Base-by-base conservation (phyloP, 1,284 basidiomycete genomes). In the Moesziomyces globuligerus region DNA sequence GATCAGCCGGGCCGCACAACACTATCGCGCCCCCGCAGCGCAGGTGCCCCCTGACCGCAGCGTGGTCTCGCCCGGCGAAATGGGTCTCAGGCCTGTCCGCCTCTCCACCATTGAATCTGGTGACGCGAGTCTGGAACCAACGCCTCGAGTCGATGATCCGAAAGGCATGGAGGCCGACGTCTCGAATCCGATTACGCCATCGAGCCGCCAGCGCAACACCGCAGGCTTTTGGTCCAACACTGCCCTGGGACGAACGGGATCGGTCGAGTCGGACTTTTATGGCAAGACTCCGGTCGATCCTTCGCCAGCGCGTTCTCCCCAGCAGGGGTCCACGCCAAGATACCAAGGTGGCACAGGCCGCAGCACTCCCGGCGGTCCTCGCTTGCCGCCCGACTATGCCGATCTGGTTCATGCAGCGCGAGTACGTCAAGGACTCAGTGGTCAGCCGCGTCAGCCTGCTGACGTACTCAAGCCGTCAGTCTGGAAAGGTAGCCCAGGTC, bases 1-100 rank as follows among this genome's bases (percentile, higher is more conserved):
- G 34, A 28, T 55, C 17, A n/a, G 18, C 18, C 54, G 41, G 24
- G 55, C 62, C 1, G 36, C 56, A n/a, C 32, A 45, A 23, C 62
- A 66, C 23, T 45, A 45, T 20, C 40, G 17, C 18, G 13, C 48
- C 4, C 38, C 55, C 0, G 26, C 13, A 1, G 37, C 46, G 48
- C 38, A 39, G 40, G 39, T 26, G 18, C 13, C 24, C 7, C 17
- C 15, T n/a, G 4, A 26, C 8, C 32, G 17, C 11, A 34, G 15
- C 15, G 32, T 34, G 13, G 5, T 34, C 13, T 34, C 32, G 6
- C 32, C 32, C 15, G 32, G 17, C 6, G 32, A 34, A 17, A 34
- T 34, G 3, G 32, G 32, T 34, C 32, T 34, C 5, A 15, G 7
- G 2, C 15, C 32, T 1, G 32, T 34, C 11, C 32, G 32, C 15